Percentiles rank a stretch among this genome's conserved stretches.
These are phyloP conservation scores for Xylona heveae DNA, from an alignment of 495 filamentous ascomycete genomes.

Conservation along the genomic window DNA sequence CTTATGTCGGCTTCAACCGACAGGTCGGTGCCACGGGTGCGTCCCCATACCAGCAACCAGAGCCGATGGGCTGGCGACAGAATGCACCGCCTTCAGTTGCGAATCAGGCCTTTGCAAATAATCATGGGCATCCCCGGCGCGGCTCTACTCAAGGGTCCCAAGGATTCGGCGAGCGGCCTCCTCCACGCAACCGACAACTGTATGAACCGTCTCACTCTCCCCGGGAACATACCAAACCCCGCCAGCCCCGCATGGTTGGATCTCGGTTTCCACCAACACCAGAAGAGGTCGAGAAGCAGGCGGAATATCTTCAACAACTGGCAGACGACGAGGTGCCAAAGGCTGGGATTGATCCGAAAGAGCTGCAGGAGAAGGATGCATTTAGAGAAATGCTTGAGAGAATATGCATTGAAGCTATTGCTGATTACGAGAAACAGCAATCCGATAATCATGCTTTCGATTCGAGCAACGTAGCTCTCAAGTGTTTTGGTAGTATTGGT, in stretches of 20 bases:
- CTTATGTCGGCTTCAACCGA: too few relatives aligned
- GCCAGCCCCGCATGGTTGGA: background rate
- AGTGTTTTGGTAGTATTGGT: conserved; percentile 49
- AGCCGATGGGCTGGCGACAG: too few relatives aligned
- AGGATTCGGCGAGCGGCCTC: too few relatives aligned
- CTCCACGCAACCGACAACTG: too few relatives aligned
- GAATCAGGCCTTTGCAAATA: too few relatives aligned
- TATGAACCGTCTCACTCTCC: too few relatives aligned
- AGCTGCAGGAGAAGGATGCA: conserved; percentile 37
- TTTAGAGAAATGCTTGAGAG: conserved; percentile 35
- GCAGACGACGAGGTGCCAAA: conserved; percentile 11
- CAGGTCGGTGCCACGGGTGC: too few relatives aligned
- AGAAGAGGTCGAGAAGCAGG: conserved; percentile 9
- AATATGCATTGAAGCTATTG: conserved; percentile 30
- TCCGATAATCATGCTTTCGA: conserved; percentile 21
- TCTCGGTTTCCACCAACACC: conserved; percentile 3
- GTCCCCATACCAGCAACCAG: too few relatives aligned
- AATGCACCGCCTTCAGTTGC: too few relatives aligned
- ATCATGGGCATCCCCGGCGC: too few relatives aligned
- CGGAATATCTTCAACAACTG: conserved; percentile 14
- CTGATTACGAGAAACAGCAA: conserved; percentile 20
- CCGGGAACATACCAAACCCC: background rate
- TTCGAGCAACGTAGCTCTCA: conserved; percentile 29
- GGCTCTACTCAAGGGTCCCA: too few relatives aligned
- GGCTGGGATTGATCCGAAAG: conserved; percentile 16